These are phyloP conservation scores for Paraurostyla sp. DNA, from an alignment of 73 alveolate species.

Conservation along the genomic window DNA sequence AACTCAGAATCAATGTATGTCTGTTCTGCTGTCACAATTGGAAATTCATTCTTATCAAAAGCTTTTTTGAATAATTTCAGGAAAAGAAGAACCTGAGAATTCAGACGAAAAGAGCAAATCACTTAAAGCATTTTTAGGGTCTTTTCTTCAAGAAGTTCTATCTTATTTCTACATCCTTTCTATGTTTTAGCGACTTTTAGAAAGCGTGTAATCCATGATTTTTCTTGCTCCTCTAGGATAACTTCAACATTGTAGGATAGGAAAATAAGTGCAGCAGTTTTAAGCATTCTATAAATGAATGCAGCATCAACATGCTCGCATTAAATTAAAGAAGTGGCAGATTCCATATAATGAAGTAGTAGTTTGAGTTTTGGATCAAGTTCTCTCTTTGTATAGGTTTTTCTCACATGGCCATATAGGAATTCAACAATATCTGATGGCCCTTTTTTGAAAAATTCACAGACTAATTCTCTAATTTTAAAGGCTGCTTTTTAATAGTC, in stretches of 20 bases:
- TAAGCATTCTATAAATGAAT: slow-evolving; percentile 43
- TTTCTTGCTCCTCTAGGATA: slow-evolving; percentile 35
- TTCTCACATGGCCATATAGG: slow-evolving; percentile 9
- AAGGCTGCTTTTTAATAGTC: slow-evolving; percentile 1
- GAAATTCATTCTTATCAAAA: slow-evolving; percentile 42
- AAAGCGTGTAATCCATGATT: slow-evolving; percentile 57
- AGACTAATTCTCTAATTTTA: not conserved
- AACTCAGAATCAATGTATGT: slow-evolving; percentile 41
- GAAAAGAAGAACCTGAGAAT: slow-evolving; percentile 53
- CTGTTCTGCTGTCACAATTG: slow-evolving; percentile 13
- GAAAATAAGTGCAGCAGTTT: slow-evolving; percentile 52
- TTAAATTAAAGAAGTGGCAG: slow-evolving; percentile 48
- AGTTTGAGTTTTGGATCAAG: slow-evolving; percentile 27
- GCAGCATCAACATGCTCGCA: slow-evolving; percentile 62
- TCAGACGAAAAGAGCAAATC: slow-evolving; percentile 35
- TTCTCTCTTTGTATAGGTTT: not conserved
- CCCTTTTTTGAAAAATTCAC: slow-evolving; percentile 34
- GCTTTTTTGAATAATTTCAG: slow-evolving; percentile 57
- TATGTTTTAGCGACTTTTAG: slow-evolving; percentile 25
- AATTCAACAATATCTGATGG: slow-evolving; percentile 53
- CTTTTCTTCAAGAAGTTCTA: slow-evolving; percentile 15
- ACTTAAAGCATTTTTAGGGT: slow-evolving; percentile 37
- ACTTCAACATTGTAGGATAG: slow-evolving; percentile 43
- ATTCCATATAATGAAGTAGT: not conserved
- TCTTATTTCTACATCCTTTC: slow-evolving; percentile 30